phyloP scores from a whole-genome alignment of 2,329 filamentous ascomycete genomes.

The Fusarium setosum region DNA sequence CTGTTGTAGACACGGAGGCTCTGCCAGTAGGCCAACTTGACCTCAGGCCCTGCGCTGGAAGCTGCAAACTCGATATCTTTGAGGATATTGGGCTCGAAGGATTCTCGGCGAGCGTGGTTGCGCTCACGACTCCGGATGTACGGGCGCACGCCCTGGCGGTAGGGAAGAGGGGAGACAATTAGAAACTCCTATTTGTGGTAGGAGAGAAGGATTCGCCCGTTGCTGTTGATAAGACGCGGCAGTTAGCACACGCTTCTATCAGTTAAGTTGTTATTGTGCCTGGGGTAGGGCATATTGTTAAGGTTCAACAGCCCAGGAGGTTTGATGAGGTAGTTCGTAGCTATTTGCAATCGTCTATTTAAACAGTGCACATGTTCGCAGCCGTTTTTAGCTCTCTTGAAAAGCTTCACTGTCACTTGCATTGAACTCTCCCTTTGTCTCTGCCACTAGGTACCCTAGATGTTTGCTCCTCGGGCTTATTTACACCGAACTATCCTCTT shows the following conservation, averaged over 20 bases:
- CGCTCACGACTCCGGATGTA: no score
- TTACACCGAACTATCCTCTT: no score
- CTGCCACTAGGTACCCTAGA: no score
- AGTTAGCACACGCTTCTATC: background rate
- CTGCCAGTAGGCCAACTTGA: background rate
- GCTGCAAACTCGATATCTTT: no score
- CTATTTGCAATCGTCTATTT: background rate
- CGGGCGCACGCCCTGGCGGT: background rate
- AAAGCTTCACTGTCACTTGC: no score
- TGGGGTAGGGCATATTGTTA: background rate
- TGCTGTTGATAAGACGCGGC: background rate
- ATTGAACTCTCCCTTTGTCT: no score
- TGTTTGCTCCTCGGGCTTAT: no score
- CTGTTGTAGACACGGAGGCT: background rate
- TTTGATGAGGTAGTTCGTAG: background rate
- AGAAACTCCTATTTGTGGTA: background rate
- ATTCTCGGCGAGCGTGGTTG: no score
- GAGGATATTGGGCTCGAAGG: no score
- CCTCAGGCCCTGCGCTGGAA: background rate
- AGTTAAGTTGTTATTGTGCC: background rate
- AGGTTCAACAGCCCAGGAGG: background rate
- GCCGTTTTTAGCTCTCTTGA: no score
- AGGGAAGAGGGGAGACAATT: background rate
- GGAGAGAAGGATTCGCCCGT: background rate
- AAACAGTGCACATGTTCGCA: background rate